Percentiles rank a stretch among this genome's conserved stretches.
Conservation (phyloP, 768 basidiomycete genomes). For the Tubosaeta sp. region DNA sequence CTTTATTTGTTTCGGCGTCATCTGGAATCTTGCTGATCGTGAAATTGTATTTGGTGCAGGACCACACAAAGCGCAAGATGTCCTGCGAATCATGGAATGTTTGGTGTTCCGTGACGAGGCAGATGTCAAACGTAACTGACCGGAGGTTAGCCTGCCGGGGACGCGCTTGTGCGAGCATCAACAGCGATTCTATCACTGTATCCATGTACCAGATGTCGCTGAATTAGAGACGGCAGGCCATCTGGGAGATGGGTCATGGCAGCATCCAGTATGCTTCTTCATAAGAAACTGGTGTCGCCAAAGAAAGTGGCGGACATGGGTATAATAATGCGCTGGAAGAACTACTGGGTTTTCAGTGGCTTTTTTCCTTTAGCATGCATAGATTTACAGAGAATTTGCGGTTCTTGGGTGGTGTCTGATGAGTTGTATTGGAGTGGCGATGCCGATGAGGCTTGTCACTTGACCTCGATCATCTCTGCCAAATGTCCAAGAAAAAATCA, state of each 20-base stretch:
- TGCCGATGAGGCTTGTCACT: not conserved
- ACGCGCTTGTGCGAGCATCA: not conserved
- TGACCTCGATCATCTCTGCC: not conserved
- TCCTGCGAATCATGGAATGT: too few species aligned
- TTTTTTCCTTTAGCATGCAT: too few species aligned
- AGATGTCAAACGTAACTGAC: too few species aligned
- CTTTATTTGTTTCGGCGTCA: too few species aligned
- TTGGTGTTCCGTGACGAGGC: too few species aligned
- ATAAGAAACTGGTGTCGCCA: not conserved
- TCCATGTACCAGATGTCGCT: not conserved
- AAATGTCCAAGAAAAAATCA: conserved; percentile 33
- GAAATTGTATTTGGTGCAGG: too few species aligned
- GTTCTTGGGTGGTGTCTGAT: too few species aligned
- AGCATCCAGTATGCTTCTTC: too few species aligned
- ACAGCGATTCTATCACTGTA: not conserved
- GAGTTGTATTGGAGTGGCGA: not conserved
- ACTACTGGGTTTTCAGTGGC: not conserved
- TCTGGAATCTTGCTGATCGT: too few species aligned
- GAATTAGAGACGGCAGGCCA: not conserved
- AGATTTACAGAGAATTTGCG: too few species aligned
- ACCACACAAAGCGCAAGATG: too few species aligned
- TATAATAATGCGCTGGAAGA: not conserved
- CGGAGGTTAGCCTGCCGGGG: too few species aligned
- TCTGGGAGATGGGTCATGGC: not conserved
- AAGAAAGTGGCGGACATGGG: not conserved